Percentiles rank a stretch among this genome's conserved stretches.
phyloP scores from a whole-genome alignment of 2,329 filamentous ascomycete genomes.

The Aspergillus spinulosporus region DNA sequence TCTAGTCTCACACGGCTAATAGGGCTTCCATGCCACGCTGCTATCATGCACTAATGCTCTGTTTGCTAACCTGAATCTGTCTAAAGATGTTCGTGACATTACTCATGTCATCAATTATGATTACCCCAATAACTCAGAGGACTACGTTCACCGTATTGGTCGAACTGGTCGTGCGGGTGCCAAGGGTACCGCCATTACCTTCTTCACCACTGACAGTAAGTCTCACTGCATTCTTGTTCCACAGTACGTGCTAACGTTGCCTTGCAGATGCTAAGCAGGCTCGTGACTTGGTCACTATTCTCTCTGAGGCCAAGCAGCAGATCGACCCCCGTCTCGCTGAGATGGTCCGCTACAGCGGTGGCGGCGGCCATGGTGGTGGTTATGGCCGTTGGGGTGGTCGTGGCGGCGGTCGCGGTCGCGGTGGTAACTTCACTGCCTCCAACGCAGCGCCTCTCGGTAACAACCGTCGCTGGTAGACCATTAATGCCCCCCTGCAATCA shows the following conservation, averaged over 20 bases:
- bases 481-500: slow-evolving; percentile 23
- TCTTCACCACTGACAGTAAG: slow-evolving; percentile 99
- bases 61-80: slow-evolving; percentile 72
- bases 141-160: slow-evolving; percentile 69
- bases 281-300: slow-evolving; percentile 89
- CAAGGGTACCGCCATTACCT: slow-evolving; percentile 92
- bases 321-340: slow-evolving; percentile 93
- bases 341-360: slow-evolving; percentile 90
- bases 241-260: slow-evolving; percentile 15
- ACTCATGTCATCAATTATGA: slow-evolving; percentile 99
- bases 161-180: slow-evolving; percentile 74
- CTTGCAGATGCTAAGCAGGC: slow-evolving; percentile 81
- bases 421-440: slow-evolving; percentile 55
- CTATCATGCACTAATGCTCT: slow-evolving; percentile 51
- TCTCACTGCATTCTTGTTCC: slow-evolving; percentile 34
- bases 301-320: slow-evolving; percentile 95
- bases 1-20: slow-evolving; percentile 60
- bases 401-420: slow-evolving; percentile 59
- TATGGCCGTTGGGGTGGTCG: slow-evolving; percentile 59
- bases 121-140: slow-evolving; percentile 88
- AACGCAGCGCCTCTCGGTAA: slow-evolving; percentile 60
- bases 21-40: slow-evolving; percentile 51
- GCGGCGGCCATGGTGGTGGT: slow-evolving; percentile 72
- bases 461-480: slow-evolving; percentile 58
- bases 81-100: slow-evolving; percentile 99